Evolutionary conservation across 1,139 yeast genomes (phyloP).

Genomic region (Meyerozyma carpophila): DNA sequence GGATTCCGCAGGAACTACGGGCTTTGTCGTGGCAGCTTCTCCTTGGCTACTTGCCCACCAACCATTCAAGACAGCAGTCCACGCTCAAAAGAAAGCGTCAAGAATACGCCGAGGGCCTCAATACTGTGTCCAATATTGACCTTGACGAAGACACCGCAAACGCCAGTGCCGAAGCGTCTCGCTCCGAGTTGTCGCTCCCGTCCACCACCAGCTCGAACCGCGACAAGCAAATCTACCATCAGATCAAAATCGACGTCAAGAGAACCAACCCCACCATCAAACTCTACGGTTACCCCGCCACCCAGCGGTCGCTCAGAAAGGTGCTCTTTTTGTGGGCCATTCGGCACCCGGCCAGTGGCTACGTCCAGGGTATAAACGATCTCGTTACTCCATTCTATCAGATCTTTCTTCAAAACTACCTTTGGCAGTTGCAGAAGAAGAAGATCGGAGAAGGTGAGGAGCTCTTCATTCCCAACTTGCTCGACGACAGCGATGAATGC

Average conservation of each 20-base stretch:
- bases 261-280: conserved; percentile 85
- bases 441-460: conserved; percentile 19
- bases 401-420: conserved; percentile 70
- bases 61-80: conserved; percentile 64
- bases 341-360: conserved; percentile 96
- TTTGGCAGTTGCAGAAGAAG: conserved; percentile 39
- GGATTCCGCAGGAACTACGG: conserved; percentile 77
- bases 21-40: conserved; percentile 87
- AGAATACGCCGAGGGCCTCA: conserved; percentile 73
- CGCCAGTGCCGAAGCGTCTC: conserved; percentile 5
- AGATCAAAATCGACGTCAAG: conserved; percentile 90
- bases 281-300: conserved; percentile 61
- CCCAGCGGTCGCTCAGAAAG: conserved; percentile 75
- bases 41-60: conserved; percentile 86
- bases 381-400: conserved; percentile 91
- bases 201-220: conserved; percentile 19
- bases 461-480: conserved; percentile 33
- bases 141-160: conserved; percentile 37
- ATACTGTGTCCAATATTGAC: conserved; percentile 29
- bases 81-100: conserved; percentile 76
- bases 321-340: conserved; percentile 92
- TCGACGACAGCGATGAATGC: conserved; percentile 23
- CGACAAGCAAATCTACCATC: conserved; percentile 90
- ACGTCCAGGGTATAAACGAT: conserved; percentile 98
- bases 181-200: conserved; percentile 7